Evolutionary conservation across 345 rosid genomes (phyloP).

Genomic region (Alliaria petiolata): DNA sequence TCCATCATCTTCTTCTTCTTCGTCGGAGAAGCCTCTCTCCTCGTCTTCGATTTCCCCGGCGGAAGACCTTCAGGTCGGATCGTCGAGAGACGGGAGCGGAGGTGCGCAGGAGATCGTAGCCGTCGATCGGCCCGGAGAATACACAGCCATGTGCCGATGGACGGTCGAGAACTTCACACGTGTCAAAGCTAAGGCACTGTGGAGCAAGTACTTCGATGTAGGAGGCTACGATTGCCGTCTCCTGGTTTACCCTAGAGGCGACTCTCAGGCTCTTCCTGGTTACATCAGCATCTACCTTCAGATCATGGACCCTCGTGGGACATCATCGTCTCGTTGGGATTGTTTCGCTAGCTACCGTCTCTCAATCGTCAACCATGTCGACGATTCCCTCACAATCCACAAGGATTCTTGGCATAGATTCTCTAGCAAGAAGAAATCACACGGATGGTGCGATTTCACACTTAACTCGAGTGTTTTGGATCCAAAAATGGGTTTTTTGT

Average conservation of each 20-base stretch:
- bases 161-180: slow-evolving; percentile 77
- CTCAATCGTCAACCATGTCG: slow-evolving; percentile 67
- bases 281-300: slow-evolving; percentile 88
- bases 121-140: slow-evolving; percentile 77
- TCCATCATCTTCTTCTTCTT: slow-evolving; percentile 25
- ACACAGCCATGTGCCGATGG: slow-evolving; percentile 88
- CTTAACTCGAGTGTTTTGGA: slow-evolving; percentile 79
- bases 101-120: slow-evolving; percentile 78
- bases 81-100: slow-evolving; percentile 65
- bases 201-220: slow-evolving; percentile 98
- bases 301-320: slow-evolving; percentile 97
- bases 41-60: slow-evolving; percentile 48
- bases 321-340: slow-evolving; percentile 86
- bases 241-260: slow-evolving; percentile 90
- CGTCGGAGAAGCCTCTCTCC: slow-evolving; percentile 39
- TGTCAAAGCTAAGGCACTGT: slow-evolving; percentile 82
- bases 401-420: slow-evolving; percentile 99
- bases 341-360: slow-evolving; percentile 97
- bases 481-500: slow-evolving; percentile 75
- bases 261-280: slow-evolving; percentile 92
- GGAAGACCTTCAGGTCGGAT: slow-evolving; percentile 54
- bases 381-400: slow-evolving; percentile 84
- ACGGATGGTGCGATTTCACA: slow-evolving; percentile 99
- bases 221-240: slow-evolving; percentile 98
- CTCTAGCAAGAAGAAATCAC: slow-evolving; percentile 94